Evolutionary conservation across 2,329 filamentous ascomycete genomes (phyloP).

Genomic region (Gnomoniopsis sp.): DNA sequence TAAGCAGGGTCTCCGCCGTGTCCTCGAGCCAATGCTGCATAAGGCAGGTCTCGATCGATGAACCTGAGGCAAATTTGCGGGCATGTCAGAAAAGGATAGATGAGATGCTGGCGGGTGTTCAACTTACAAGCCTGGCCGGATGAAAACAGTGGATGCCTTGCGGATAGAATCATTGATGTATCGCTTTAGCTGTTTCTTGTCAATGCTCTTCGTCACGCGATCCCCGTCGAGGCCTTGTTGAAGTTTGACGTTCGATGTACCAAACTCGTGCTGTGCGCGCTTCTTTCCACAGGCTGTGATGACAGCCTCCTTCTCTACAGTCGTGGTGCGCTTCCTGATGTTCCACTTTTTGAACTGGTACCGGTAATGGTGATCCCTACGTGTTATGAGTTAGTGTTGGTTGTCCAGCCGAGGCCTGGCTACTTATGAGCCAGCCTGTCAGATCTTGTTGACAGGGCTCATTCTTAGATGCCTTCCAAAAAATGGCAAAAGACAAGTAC

Average conservation of each 20-base stretch:
- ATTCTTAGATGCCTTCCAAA: no score
- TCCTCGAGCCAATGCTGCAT: not conserved
- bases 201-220: conserved; percentile 11
- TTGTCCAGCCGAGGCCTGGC: not conserved
- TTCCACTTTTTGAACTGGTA: conserved; percentile 3
- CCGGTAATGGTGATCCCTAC: conserved; percentile 19
- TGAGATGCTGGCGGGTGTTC: not conserved
- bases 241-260: conserved; percentile 4
- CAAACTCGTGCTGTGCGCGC: not conserved
- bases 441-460: not conserved
- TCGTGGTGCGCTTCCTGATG: conserved; percentile 17
- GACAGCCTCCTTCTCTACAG: conserved; percentile 20
- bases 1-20: not conserved
- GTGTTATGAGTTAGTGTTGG: conserved; percentile 10
- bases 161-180: conserved; percentile 19
- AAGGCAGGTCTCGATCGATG: not conserved
- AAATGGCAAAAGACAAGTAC: not conserved
- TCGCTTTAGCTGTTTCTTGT: conserved; percentile 23
- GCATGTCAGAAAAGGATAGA: no score
- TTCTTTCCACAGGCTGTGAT: conserved; percentile 2
- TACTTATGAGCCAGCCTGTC: not conserved
- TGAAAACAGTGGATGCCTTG: not conserved
- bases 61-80: not conserved
- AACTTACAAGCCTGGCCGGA: not conserved
- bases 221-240: conserved; percentile 20